phyloP scores from a whole-genome alignment of 768 basidiomycete genomes.

The Boletus tomentosulus region DNA sequence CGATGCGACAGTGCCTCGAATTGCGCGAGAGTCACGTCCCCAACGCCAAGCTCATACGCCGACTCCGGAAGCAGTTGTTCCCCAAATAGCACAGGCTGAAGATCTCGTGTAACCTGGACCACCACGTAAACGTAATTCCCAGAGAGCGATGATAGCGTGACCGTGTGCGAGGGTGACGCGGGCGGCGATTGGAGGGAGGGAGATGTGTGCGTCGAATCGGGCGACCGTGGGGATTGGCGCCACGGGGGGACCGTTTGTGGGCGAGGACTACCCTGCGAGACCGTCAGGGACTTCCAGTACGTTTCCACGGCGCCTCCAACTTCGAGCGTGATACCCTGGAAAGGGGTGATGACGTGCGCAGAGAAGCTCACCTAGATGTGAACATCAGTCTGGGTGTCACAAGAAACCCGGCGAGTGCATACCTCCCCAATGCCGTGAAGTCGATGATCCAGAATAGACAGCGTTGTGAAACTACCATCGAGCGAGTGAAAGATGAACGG shows the following conservation, averaged over 20 bases:
- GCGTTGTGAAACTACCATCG: conserved; percentile 49
- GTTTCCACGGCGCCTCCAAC: conserved; percentile 95
- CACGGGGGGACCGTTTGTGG: conserved; percentile 36
- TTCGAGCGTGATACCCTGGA: conserved; percentile 88
- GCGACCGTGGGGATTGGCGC: conserved; percentile 31
- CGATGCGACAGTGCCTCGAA: conserved; percentile 63
- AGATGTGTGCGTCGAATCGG: conserved; percentile 61
- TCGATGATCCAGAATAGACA: conserved; percentile 89
- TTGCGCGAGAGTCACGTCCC: conserved; percentile 80
- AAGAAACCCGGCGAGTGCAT: conserved; percentile 12
- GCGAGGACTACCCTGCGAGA: conserved; percentile 28
- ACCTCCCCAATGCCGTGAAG: conserved; percentile 94
- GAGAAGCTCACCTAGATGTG: conserved; percentile 76
- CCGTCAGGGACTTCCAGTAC: conserved; percentile 86
- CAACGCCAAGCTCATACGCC: conserved; percentile 72
- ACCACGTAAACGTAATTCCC: conserved; percentile 85
- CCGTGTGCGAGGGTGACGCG: conserved; percentile 46
- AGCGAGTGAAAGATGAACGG: conserved; percentile 65
- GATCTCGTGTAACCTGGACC: conserved; percentile 89
- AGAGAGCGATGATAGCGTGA: conserved; percentile 84
- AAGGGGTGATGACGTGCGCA: conserved; percentile 80
- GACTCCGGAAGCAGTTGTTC: conserved; percentile 73
- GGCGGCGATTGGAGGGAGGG: conserved; percentile 59
- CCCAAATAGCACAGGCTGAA: conserved; percentile 81
- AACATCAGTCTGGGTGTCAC: conserved; percentile 2